A percentile compares a stretch with the other conserved stretches of the same genome.
These are phyloP conservation scores for Gaeumannomyces sp. DNA, from an alignment of 2,329 filamentous ascomycete species.

Conservation along the genomic window DNA sequence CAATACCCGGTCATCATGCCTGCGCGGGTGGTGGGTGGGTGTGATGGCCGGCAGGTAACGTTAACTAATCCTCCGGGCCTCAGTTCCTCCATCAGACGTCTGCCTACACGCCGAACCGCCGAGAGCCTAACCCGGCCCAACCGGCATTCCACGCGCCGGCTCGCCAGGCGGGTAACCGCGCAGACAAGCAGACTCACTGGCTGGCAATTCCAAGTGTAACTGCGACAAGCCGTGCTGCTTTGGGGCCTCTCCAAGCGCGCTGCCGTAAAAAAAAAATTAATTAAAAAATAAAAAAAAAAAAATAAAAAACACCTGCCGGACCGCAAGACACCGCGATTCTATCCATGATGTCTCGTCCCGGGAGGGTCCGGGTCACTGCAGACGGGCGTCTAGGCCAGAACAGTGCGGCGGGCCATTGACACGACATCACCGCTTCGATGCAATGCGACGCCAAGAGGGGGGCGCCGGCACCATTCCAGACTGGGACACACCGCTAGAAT, in stretches of 20 bases:
- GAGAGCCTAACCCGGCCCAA: too few species aligned
- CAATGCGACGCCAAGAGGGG: neutral
- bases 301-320: too few species aligned
- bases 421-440: neutral
- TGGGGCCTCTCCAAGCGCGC: neutral
- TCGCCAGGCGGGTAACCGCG: too few species aligned
- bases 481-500: neutral
- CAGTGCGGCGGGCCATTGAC: neutral
- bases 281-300: too few species aligned
- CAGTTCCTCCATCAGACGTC: neutral
- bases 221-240: too few species aligned
- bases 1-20: neutral
- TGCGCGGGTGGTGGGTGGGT: neutral
- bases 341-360: neutral
- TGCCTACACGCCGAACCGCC: neutral
- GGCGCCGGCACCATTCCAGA: neutral
- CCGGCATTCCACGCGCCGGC: too few species aligned
- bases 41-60: too few species aligned
- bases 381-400: neutral
- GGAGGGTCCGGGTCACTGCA: neutral
- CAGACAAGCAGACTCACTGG: too few species aligned
- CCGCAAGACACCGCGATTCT: too few species aligned
- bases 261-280: neutral
- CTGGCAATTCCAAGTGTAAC: too few species aligned
- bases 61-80: too few species aligned